Evolutionary conservation across 192 early-diverging fungal species (phyloP), one percentile per base, ranked within the genome.

Genomic region (Backusella macrospora): DNA sequence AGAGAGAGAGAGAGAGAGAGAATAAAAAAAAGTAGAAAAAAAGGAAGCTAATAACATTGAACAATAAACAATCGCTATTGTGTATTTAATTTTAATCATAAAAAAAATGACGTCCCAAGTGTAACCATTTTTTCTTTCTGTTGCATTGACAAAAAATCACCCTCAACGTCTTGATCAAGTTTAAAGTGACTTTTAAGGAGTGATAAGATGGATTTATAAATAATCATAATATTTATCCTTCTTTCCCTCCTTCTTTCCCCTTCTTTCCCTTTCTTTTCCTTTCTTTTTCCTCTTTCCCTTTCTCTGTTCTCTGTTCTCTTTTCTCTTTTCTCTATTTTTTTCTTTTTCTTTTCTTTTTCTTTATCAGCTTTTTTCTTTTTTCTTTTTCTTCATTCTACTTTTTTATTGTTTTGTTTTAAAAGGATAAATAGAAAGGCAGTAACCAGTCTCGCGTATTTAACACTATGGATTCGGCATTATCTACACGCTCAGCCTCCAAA

Each of bases 161-260:
- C 29, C 29, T 34, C 29, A 34, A 52, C 16, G 26, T 59, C 52
- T 59, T 59, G 9, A 13, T 59, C 26, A 55, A 55, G 18, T 55
- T n/a, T 21, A 23, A 55, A 55, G 49, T 55, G 52, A 59, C 52
- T 59, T 59, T 59, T 59, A 59, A 59, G 52, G 52, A 59, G 52
- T 26, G 47, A 59, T 9, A 26, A 49, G 4, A 52, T 34, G 29
- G 29, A 34, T 34, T 34, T 34, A 52, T 18, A 52, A n/a, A 23
- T 18, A 18, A 18, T 52, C 18, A 1, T 59, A 23, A 26, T 59
- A 59, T 59, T 59, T 55, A 26, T 59, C 13, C 26, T 18, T 52
- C 49, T 52, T 52, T 52, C 8, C 16, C n/a, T 16, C 13, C 46
- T 47, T 10, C 14, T 49, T 23, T 52, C 6, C 23, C 7, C 23